A percentile compares a stretch with the other conserved stretches of the same genome.
phyloP scores from a whole-genome alignment of 2,329 filamentous ascomycete species.

The Lizonia empirigonia region DNA sequence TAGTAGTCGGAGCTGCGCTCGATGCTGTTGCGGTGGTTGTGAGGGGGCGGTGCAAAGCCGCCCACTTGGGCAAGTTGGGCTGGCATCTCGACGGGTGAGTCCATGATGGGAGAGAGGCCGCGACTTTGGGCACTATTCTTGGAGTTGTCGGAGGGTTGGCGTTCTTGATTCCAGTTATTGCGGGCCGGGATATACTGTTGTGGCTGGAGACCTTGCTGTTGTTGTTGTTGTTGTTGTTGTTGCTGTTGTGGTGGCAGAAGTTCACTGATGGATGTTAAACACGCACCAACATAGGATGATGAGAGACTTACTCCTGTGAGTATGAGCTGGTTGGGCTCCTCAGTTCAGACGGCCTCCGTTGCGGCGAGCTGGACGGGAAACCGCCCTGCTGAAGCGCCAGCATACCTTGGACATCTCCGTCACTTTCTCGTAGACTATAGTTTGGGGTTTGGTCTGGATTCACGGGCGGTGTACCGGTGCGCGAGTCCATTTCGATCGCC shows the following conservation, averaged over 20 bases:
- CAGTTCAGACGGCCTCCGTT: conserved; percentile 32
- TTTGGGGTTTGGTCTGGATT: conserved; percentile 23
- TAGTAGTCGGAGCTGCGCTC: conserved; percentile 69
- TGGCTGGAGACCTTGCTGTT: conserved; percentile 30
- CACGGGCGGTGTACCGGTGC: conserved; percentile 41
- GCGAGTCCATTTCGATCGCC: conserved; percentile 80
- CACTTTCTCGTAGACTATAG: conserved; percentile 63
- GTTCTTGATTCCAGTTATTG: conserved; percentile 48
- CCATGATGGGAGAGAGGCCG: conserved; percentile 48
- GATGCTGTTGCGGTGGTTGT: conserved; percentile 6
- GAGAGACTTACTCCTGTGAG: conserved; percentile 69
- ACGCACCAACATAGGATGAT: conserved; percentile 16
- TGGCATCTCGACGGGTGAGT: conserved; percentile 45
- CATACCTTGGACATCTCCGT: conserved; percentile 76
- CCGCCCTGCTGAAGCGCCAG: conserved; percentile 68
- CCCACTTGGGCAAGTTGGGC: conserved; percentile 38
- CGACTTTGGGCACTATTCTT: conserved; percentile 40
- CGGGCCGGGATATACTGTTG: conserved; percentile 55
- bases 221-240: conserved; percentile 25
- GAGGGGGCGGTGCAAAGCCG: conserved; percentile 24
- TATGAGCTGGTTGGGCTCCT: conserved; percentile 71
- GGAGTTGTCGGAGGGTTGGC: conserved; percentile 31
- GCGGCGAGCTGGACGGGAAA: conserved; percentile 36
- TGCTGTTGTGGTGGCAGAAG: conserved; percentile 2
- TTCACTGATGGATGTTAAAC: conserved; percentile 22